Conservation (phyloP, 371 early-diverging fungal species). For the Mucor piriformis region DNA sequence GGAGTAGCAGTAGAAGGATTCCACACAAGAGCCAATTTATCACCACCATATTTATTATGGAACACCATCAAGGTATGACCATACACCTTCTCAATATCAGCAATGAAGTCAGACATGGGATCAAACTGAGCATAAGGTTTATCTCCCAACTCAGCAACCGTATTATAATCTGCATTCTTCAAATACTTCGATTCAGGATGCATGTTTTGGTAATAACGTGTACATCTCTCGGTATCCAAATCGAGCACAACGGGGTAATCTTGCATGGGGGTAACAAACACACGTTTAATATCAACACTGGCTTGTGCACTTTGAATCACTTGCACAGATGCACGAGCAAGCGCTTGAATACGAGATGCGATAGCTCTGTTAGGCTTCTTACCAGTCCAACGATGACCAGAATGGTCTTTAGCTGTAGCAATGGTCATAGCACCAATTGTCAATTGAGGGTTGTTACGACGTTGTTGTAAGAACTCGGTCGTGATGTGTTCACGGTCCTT, state of each 20-base stretch:
- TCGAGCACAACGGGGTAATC: constrained; percentile 73
- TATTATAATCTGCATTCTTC: constrained; percentile 17
- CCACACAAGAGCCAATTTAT: constrained; percentile 74
- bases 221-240: constrained; percentile 56
- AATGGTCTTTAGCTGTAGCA: constrained; percentile 65
- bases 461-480: constrained; percentile 47
- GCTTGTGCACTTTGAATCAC: constrained; percentile 21
- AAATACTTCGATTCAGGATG: constrained; percentile 50
- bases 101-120: constrained; percentile 61
- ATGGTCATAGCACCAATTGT: constrained; percentile 66
- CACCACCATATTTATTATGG: constrained; percentile 79
- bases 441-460: constrained; percentile 43
- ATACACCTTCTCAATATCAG: constrained; percentile 61
- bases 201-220: constrained; percentile 65
- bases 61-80: constrained; percentile 68
- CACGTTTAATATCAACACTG: constrained; percentile 33
- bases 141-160: constrained; percentile 44
- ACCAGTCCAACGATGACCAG: constrained; percentile 62
- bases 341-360: constrained; percentile 57
- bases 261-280: constrained; percentile 71
- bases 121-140: constrained; percentile 62
- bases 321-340: constrained; percentile 68
- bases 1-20: constrained; percentile 57
- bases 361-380: constrained; percentile 57
- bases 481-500: constrained; percentile 49